These are phyloP conservation scores for Lunularia cruciata DNA, from an alignment of 225 moss, liverwort and hornwort species.

Conservation along the genomic window DNA sequence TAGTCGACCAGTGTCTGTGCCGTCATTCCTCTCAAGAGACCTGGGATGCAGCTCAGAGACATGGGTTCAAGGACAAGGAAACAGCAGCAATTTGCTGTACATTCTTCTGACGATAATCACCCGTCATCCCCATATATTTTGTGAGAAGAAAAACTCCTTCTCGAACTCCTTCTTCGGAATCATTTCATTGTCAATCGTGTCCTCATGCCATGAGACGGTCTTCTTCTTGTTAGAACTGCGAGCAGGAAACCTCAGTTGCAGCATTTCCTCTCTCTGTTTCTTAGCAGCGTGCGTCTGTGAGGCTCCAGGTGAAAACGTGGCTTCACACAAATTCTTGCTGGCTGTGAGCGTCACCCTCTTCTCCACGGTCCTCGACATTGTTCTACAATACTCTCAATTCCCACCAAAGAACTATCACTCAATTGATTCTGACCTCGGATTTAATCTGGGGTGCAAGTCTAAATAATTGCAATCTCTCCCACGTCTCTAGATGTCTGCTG, in stretches of 20 bases:
- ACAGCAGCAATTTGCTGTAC: no score
- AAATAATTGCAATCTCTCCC: no score
- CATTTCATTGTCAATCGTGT: constrained; percentile 30
- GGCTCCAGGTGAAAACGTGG: neutral
- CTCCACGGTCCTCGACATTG: neutral
- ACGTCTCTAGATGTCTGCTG: no score
- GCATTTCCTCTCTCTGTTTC: neutral
- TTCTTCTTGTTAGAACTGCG: constrained; percentile 15
- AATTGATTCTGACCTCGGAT: no score
- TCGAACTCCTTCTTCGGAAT: constrained; percentile 27
- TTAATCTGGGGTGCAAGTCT: no score
- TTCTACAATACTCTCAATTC: no score
- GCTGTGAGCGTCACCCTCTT: neutral
- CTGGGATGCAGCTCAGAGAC: no score
- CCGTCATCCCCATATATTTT: constrained; percentile 2
- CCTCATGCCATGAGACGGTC: constrained; percentile 26
- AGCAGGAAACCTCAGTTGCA: constrained; percentile 5
- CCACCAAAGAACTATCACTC: no score
- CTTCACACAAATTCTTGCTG: neutral
- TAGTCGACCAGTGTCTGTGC: no score
- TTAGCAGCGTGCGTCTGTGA: neutral
- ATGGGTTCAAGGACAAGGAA: no score
- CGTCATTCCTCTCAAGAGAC: no score
- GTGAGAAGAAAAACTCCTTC: constrained; percentile 23
- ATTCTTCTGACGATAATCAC: no score